These are phyloP conservation scores for Sporothrix globosa DNA, from an alignment of 2,329 filamentous ascomycete species.

Conservation along the genomic window DNA sequence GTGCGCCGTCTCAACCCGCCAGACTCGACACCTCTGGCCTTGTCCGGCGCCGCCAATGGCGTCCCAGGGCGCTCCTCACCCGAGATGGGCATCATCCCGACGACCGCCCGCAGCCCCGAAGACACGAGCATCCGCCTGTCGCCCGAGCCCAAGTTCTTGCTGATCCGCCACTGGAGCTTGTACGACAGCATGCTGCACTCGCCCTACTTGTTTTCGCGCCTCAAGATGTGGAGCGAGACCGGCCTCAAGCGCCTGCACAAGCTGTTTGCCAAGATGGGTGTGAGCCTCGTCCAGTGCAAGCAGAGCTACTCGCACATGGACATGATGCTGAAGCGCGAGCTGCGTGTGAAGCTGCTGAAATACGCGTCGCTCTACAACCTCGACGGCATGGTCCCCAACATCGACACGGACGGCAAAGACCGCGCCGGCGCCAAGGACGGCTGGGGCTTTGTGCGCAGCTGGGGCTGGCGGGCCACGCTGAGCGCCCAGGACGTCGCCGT, in stretches of 20 bases:
- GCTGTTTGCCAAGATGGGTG: constrained; percentile 95
- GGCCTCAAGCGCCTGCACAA: constrained; percentile 90
- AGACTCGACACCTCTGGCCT: constrained; percentile 48
- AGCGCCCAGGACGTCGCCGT: constrained; percentile 94
- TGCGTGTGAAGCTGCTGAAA: constrained; percentile 78
- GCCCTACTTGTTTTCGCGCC: constrained; percentile 84
- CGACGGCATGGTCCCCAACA: constrained; percentile 85
- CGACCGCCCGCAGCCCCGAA: constrained; percentile 82
- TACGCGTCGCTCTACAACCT: constrained; percentile 93
- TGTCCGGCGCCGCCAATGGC: constrained; percentile 48
- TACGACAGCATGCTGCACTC: constrained; percentile 99
- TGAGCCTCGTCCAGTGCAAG: constrained; percentile 89
- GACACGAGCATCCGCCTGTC: constrained; percentile 91
- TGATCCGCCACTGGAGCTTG: constrained; percentile 94
- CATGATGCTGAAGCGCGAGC: constrained; percentile 87
- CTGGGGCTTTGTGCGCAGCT: constrained; percentile 96
- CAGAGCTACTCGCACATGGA: constrained; percentile 99
- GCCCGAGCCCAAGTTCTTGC: constrained; percentile 88
- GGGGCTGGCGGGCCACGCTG: constrained; percentile 95
- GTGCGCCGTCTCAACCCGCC: constrained; percentile 90
- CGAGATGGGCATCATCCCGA: constrained; percentile 83
- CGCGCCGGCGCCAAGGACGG: constrained; percentile 78
- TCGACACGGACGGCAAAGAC: constrained; percentile 70
- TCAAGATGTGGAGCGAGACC: constrained; percentile 92
- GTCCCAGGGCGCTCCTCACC: constrained; percentile 60